A percentile compares a stretch with the other conserved stretches of the same genome.
Conservation (phyloP, 148 eudicot genomes). For the Diospyros kaki region DNA sequence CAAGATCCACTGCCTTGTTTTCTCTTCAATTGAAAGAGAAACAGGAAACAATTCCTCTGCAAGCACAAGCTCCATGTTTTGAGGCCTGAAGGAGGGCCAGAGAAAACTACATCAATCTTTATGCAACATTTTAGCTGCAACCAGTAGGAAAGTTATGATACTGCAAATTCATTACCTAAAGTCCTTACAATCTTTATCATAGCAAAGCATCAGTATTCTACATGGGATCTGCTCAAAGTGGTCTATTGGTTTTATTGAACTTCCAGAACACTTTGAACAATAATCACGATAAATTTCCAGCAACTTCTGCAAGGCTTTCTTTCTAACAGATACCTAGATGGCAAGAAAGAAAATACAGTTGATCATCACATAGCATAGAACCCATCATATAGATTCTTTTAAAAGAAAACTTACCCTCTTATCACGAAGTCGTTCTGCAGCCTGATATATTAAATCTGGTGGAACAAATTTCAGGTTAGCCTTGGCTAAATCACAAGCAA, state of each 20-base stretch:
- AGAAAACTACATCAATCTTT: not conserved
- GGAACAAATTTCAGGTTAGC: constrained; percentile 44
- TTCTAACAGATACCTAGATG: constrained; percentile 68
- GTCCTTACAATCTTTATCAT: constrained; percentile 71
- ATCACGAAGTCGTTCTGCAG: constrained; percentile 80
- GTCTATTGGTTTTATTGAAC: constrained; percentile 36
- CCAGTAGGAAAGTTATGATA: not conserved
- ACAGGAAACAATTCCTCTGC: constrained; percentile 69
- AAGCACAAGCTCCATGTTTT: constrained; percentile 66
- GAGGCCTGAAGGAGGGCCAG: constrained; percentile 51
- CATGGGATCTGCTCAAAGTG: constrained; percentile 81
- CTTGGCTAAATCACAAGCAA: constrained; percentile 72
- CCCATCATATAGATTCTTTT: not conserved
- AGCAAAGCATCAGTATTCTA: constrained; percentile 70
- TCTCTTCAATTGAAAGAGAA: constrained; percentile 70
- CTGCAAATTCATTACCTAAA: constrained; percentile 47
- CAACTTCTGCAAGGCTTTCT: constrained; percentile 70
- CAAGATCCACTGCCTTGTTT: constrained; percentile 70
- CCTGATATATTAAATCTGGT: constrained; percentile 43
- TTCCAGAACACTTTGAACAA: constrained; percentile 63
- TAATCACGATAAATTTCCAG: constrained; percentile 77
- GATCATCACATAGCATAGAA: not conserved
- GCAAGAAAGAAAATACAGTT: constrained; percentile 9
- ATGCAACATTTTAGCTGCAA: not conserved
- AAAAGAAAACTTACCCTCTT: constrained; percentile 54